Evolutionary conservation across 2,329 filamentous ascomycete genomes (phyloP), one percentile per base, ranked within the genome.

Genomic region (Cordyceps pruinosa): DNA sequence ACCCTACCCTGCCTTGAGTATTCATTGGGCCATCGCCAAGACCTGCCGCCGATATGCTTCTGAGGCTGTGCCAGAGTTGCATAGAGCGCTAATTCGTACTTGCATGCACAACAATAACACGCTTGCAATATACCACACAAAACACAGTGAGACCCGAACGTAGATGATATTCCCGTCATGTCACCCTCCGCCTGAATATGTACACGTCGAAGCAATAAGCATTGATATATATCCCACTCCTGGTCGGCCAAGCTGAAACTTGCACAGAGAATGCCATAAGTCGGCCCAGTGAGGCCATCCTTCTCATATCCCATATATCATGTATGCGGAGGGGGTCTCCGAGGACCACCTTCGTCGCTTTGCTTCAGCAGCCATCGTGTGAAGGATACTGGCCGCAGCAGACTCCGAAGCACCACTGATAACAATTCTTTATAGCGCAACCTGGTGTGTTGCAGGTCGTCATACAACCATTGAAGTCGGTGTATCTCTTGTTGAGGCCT

Each of bases 401-500:
- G 26, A 59, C 39, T 1, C 15, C n/a, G 5, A 13, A 21, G 52
- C 57, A 59, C 57, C 57, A 59, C 12, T 42, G n/a, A 8, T 51
- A 51, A n/a, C 57, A 59, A 21, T 59, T 15, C n/a, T 56, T 56
- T 9, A 59, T 59, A 2, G 28, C 57, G 32, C 57, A 59, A 8
- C 21, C 34, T 28, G 57, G 51, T 19, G 57, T 56, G 19, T 55
- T 49, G 51, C 57, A 58, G 23, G 25, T 41, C 17, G 34, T 28
- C 57, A 58, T 59, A n/a, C 57, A 59, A 15, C 57, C 57, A 7
- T 12, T 1, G 2, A 10, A 59, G 46, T 59, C 57, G 28, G 37
- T 59, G 26, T 59, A 59, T 59, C 57, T 45, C 30, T 59, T 59
- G 10, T 59, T 52, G n/a, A 59, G 57, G 6, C 28, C 12, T 26